These are phyloP conservation scores for Orbilia ellipsospora DNA, from an alignment of 2,329 filamentous ascomycete genomes.

Conservation along the genomic window DNA sequence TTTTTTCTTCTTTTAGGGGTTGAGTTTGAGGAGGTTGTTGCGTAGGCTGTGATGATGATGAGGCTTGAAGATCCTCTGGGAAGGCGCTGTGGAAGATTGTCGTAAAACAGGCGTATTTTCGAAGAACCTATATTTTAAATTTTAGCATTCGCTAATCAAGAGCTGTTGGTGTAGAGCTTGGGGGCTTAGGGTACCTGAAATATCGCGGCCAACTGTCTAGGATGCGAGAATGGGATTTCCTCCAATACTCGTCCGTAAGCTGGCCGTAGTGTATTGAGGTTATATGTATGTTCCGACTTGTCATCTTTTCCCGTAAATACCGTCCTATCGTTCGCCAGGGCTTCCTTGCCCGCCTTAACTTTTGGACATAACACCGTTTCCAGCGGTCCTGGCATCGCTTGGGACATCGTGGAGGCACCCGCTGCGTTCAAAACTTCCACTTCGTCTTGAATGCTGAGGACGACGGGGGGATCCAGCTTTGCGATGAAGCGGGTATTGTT, in stretches of 20 bases:
- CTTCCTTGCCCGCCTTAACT: slow-evolving; percentile 30
- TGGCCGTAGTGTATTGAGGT: slow-evolving; percentile 76
- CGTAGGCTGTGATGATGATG: slow-evolving; percentile 12
- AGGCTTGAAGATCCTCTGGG: slow-evolving; percentile 22
- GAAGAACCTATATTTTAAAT: slow-evolving; percentile 65
- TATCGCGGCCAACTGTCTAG: slow-evolving; percentile 77
- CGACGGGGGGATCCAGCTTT: slow-evolving; percentile 77
- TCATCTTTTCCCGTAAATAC: slow-evolving; percentile 58
- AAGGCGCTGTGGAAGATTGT: slow-evolving; percentile 66
- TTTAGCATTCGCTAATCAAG: background rate
- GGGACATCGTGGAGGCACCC: slow-evolving; percentile 53
- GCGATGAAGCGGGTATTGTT: slow-evolving; percentile 70
- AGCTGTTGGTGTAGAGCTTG: background rate
- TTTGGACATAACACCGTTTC: slow-evolving; percentile 56
- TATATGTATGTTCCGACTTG: slow-evolving; percentile 66
- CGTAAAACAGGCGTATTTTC: slow-evolving; percentile 79
- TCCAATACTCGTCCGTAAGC: slow-evolving; percentile 76
- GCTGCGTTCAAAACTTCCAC: slow-evolving; percentile 54
- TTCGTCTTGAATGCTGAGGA: slow-evolving; percentile 68
- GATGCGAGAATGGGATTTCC: slow-evolving; percentile 80
- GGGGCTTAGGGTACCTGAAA: slow-evolving; percentile 66
- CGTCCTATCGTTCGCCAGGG: slow-evolving; percentile 32
- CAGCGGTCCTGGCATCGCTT: slow-evolving; percentile 45
- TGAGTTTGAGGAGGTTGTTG: slow-evolving; percentile 1
- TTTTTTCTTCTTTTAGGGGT: slow-evolving; percentile 28